These are phyloP conservation scores for Exsudoporus frostii DNA, from an alignment of 768 basidiomycete species.

Conservation along the genomic window DNA sequence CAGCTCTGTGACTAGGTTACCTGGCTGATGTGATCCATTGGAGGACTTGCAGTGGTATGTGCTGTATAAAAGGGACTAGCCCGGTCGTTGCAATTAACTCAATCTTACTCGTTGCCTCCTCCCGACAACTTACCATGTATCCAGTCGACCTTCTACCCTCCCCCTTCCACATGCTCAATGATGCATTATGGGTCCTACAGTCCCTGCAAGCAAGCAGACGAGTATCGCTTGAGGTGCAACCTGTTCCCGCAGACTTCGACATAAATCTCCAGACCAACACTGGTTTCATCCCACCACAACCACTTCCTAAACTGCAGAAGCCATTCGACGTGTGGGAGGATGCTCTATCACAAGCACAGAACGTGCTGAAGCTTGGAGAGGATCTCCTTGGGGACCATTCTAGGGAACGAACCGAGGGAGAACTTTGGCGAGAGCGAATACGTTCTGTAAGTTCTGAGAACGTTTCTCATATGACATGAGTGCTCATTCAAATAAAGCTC, in stretches of 20 bases:
- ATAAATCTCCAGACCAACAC: conserved; percentile 47
- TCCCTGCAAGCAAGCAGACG: conserved; percentile 39
- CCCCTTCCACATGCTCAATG: conserved; percentile 48
- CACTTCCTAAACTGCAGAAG: conserved; percentile 52
- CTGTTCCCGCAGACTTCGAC: conserved; percentile 49
- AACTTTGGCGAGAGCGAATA: conserved; percentile 65
- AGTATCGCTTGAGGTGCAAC: conserved; percentile 30
- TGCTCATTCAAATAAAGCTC: conserved; percentile 48
- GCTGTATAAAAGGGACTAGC: conserved; percentile 31
- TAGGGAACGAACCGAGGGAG: conserved; percentile 51
- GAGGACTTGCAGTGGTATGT: conserved; percentile 28
- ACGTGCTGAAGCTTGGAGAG: conserved; percentile 54
- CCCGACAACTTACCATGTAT: conserved; percentile 22
- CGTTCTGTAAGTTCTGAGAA: conserved; percentile 48
- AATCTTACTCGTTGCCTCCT: neutral
- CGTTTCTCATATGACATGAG: conserved; percentile 1
- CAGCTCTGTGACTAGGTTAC: conserved; percentile 34
- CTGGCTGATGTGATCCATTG: conserved; percentile 29
- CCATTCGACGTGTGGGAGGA: conserved; percentile 70
- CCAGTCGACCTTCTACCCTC: conserved; percentile 46
- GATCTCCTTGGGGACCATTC: conserved; percentile 48
- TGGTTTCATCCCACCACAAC: conserved; percentile 80
- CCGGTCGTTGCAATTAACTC: conserved; percentile 1
- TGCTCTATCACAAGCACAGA: conserved; percentile 53
- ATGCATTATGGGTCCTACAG: conserved; percentile 45